Evolutionary conservation across 2,329 filamentous ascomycete genomes (phyloP).

Genomic region (Ascochyta rabiei): DNA sequence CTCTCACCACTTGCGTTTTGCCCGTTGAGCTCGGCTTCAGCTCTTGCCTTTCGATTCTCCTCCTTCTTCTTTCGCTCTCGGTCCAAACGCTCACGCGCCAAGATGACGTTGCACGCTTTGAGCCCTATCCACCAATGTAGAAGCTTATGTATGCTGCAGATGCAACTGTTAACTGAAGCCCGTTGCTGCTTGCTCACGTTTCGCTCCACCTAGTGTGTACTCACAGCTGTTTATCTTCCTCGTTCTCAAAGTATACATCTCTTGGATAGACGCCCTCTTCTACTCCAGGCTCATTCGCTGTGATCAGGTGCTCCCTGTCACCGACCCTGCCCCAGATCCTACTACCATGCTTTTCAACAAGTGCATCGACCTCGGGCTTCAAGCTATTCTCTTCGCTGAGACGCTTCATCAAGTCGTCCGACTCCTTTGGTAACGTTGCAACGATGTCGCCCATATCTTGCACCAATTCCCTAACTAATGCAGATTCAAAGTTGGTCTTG

Average conservation of each 20-base stretch:
- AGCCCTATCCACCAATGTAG: conserved; percentile 48
- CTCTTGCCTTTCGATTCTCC: conserved; percentile 37
- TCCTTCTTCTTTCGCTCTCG: conserved; percentile 45
- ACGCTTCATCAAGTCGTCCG: conserved; percentile 39
- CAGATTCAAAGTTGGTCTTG: conserved; percentile 46
- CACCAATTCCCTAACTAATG: conserved; percentile 42
- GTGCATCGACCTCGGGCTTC: conserved; percentile 36
- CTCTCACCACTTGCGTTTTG: conserved; percentile 23
- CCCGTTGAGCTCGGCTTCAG: conserved; percentile 32
- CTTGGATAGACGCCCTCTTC: conserved; percentile 40
- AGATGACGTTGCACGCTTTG: conserved; percentile 46
- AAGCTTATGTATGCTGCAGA: conserved; percentile 38
- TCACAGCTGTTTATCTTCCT: conserved; percentile 40
- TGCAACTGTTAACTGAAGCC: conserved; percentile 18
- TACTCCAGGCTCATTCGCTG: conserved; percentile 39
- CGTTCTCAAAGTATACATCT: conserved; percentile 42
- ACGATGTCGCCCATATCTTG: conserved; percentile 43
- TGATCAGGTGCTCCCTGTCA: conserved; percentile 42
- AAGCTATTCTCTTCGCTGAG: conserved; percentile 39
- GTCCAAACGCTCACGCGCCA: conserved; percentile 43
- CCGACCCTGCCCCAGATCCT: conserved; percentile 42
- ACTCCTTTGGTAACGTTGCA: conserved; percentile 41
- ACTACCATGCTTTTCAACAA: conserved; percentile 41
- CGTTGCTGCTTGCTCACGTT: background rate
- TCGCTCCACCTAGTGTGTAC: conserved; percentile 6